phyloP scores from a whole-genome alignment of 768 basidiomycete species.

The Lyophyllum atratum region DNA sequence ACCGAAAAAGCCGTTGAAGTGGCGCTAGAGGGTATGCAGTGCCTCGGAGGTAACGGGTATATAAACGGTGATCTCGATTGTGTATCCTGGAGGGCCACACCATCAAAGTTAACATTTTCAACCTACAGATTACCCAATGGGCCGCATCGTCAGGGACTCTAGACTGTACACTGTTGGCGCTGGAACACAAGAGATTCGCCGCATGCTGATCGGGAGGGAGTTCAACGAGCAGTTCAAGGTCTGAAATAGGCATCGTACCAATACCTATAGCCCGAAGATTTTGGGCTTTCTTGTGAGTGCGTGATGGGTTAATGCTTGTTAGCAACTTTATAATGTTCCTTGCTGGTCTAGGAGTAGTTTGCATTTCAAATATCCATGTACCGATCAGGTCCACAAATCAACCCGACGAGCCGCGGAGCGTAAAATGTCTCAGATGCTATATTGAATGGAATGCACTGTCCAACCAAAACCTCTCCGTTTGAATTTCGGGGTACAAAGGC shows the following conservation, averaged over 20 bases:
- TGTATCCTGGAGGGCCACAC: neutral
- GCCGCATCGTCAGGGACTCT: constrained; percentile 85
- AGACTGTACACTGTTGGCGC: constrained; percentile 92
- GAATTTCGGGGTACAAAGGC: constrained; percentile 25
- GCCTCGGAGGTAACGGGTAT: constrained; percentile 93
- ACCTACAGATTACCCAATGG: constrained; percentile 80
- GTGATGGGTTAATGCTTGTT: constrained; percentile 8
- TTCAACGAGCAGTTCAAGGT: constrained; percentile 71
- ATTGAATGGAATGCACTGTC: constrained; percentile 18
- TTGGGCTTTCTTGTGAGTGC: neutral
- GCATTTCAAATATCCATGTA: constrained; percentile 15
- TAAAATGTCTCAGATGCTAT: constrained; percentile 22
- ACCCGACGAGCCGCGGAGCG: constrained; percentile 19
- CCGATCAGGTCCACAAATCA: constrained; percentile 13
- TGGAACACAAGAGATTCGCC: constrained; percentile 93
- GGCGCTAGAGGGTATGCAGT: constrained; percentile 89
- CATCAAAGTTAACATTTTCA: neutral
- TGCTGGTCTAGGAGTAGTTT: constrained; percentile 16
- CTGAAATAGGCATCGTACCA: constrained; percentile 10
- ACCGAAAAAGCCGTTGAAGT: constrained; percentile 93
- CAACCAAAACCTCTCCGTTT: constrained; percentile 18
- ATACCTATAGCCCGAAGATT: neutral
- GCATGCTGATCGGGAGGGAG: constrained; percentile 93
- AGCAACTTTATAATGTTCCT: constrained; percentile 12
- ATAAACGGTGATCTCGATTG: constrained; percentile 68